Percentiles rank a stretch among this genome's conserved stretches.
These are phyloP conservation scores for Schwanniomyces sp. DNA, from an alignment of 805 yeast species.

Conservation along the genomic window DNA sequence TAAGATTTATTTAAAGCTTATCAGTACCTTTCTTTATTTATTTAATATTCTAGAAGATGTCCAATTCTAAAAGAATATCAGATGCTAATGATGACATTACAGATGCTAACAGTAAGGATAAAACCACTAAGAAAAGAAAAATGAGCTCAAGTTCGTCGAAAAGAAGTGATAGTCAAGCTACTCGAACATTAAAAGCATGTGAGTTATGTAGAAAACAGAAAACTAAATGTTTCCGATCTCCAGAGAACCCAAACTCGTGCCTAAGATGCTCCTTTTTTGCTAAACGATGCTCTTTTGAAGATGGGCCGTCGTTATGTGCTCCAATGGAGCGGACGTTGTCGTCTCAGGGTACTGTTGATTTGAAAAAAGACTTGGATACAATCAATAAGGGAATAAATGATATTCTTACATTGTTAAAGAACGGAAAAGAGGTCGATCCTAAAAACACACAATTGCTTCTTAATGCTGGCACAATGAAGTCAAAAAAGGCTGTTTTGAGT, in stretches of 20 bases:
- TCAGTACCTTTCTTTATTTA: background rate
- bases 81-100: background rate
- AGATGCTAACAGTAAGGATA: background rate
- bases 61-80: background rate
- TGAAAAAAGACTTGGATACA: slow-evolving; percentile 22
- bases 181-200: slow-evolving; percentile 55
- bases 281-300: slow-evolving; percentile 51
- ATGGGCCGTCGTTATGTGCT: background rate
- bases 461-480: slow-evolving; percentile 24
- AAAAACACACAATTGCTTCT: slow-evolving; percentile 24
- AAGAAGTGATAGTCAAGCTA: slow-evolving; percentile 25
- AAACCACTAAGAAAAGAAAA: background rate
- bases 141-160: slow-evolving; percentile 2
- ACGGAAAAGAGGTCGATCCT: slow-evolving; percentile 6
- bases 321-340: background rate
- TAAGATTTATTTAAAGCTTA: background rate
- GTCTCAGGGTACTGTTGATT: background rate
- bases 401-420: slow-evolving; percentile 26
- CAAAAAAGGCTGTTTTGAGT: slow-evolving; percentile 1
- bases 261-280: slow-evolving; percentile 57
- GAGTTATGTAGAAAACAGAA: slow-evolving; percentile 55
- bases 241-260: slow-evolving; percentile 47
- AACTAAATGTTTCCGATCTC: slow-evolving; percentile 61
- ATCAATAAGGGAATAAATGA: slow-evolving; percentile 37
- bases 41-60: background rate